Evolutionary conservation across 2,329 filamentous ascomycete species (phyloP).

Genomic region (Fusarium beomiforme): DNA sequence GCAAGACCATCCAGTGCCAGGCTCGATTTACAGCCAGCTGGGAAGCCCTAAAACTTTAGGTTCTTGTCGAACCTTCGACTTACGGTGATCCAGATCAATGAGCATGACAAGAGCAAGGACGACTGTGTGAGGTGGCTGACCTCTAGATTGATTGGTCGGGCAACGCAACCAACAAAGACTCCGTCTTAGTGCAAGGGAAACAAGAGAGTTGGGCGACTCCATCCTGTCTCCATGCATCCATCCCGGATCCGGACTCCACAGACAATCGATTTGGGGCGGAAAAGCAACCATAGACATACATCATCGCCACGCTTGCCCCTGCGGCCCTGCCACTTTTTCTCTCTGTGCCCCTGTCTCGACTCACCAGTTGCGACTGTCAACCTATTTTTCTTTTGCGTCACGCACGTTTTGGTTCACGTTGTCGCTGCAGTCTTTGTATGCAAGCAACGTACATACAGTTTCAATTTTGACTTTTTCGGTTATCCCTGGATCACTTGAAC

Average conservation of each 20-base stretch:
- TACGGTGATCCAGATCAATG: slow-evolving; percentile 31
- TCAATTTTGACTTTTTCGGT: slow-evolving; percentile 25
- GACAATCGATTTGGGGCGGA: slow-evolving; percentile 45
- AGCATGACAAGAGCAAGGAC: slow-evolving; percentile 35
- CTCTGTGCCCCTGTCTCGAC: slow-evolving; percentile 40
- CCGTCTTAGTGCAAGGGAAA: slow-evolving; percentile 36
- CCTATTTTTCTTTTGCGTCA: slow-evolving; percentile 29
- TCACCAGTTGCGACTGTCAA: slow-evolving; percentile 32
- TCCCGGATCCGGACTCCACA: slow-evolving; percentile 51
- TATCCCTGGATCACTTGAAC: slow-evolving; percentile 4
- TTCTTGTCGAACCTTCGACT: slow-evolving; percentile 25
- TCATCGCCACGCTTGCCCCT: slow-evolving; percentile 47
- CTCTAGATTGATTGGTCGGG: slow-evolving; percentile 38
- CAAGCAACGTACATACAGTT: not conserved
- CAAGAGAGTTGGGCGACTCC: slow-evolving; percentile 38
- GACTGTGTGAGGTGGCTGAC: slow-evolving; percentile 40
- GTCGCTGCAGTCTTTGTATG: not conserved
- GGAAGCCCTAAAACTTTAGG: slow-evolving; percentile 27
- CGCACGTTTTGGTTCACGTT: slow-evolving; percentile 11
- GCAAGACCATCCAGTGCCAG: slow-evolving; percentile 22
- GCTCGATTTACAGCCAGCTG: slow-evolving; percentile 28
- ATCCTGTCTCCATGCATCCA: slow-evolving; percentile 42
- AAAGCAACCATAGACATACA: slow-evolving; percentile 48
- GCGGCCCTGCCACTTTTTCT: slow-evolving; percentile 41
- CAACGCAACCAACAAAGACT: slow-evolving; percentile 43